Percentiles rank a stretch among this genome's conserved stretches.
Evolutionary conservation across 2,329 filamentous ascomycete genomes (phyloP).

Genomic region (Emergomyces orientalis): DNA sequence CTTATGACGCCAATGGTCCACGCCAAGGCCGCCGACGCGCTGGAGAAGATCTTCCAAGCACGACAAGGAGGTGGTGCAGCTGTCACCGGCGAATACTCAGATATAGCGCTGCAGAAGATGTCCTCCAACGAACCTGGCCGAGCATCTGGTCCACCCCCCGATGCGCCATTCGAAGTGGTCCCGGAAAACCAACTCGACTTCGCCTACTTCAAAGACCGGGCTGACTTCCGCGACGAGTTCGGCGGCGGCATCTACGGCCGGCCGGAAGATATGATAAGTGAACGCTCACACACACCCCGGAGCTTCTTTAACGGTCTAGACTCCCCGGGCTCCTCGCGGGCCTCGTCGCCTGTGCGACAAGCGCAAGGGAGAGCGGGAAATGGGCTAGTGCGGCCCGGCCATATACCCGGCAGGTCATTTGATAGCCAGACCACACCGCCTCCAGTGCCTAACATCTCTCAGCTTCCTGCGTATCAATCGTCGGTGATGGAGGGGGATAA

Average conservation of each 20-base stretch:
- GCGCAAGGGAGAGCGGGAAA: not conserved
- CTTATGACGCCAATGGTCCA: slow-evolving; percentile 94
- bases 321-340: slow-evolving; percentile 33
- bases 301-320: slow-evolving; percentile 25
- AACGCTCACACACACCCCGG: slow-evolving; percentile 37
- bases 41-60: slow-evolving; percentile 78
- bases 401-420: slow-evolving; percentile 16
- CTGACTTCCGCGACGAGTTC: slow-evolving; percentile 78
- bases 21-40: slow-evolving; percentile 74
- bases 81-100: slow-evolving; percentile 50
- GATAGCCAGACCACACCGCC: slow-evolving; percentile 17
- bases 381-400: slow-evolving; percentile 13
- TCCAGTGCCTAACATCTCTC: slow-evolving; percentile 16
- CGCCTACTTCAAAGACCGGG: slow-evolving; percentile 79
- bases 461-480: slow-evolving; percentile 32
- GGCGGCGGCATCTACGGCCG: slow-evolving; percentile 57
- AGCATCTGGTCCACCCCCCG: slow-evolving; percentile 15
- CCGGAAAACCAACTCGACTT: slow-evolving; percentile 81
- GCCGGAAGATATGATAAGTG: slow-evolving; percentile 38
- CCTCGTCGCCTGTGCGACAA: slow-evolving; percentile 31
- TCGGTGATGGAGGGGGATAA: slow-evolving; percentile 18
- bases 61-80: slow-evolving; percentile 60
- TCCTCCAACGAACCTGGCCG: slow-evolving; percentile 50
- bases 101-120: slow-evolving; percentile 77
- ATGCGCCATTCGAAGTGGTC: slow-evolving; percentile 81